Evolutionary conservation across 805 yeast genomes (phyloP), one percentile per base, ranked within the genome.

Genomic region (Wickerhamomyces queroliae): DNA sequence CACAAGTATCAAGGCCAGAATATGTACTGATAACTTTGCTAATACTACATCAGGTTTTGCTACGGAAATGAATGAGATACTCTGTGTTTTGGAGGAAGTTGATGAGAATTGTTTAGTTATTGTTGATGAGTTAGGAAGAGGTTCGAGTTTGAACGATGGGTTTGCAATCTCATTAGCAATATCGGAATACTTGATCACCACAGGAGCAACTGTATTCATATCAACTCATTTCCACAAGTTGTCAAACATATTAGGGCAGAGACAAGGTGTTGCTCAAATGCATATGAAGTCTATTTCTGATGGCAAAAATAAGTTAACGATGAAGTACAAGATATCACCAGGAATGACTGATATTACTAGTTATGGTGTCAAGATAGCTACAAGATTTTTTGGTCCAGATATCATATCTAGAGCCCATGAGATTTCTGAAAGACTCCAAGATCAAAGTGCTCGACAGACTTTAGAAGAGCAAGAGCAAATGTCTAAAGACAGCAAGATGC

Each of bases 121-220:
- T 2, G 54, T 77, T 25, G 83, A 78, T 49, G 83, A 77, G 41
- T 52, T 77, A 22, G 82, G 82, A 1, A 58, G 81, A 33, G 79
- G 80, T 24, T 56, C 78, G 2, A 65, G 72, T 29, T 53, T 63
- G 8, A 64, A 64, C 9, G 81, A 78, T 49, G 81, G 82, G 0
- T 68, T 75, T 37, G 63, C 80, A 2, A 64, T 78, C 2, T 69
- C 76, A 2, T 55, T 67, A 20, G 71, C 75, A 7, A 63, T 67
- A 2, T 52, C 65, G 19, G 74, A 73, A 42, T 55, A 56, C 35
- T 44, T 72, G 11, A 44, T 64, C 0, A 38, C 40, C 2, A 45
- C 51, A 1, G 46, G 46, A 5, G 53, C 64, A 18, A 54, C 59
- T 0, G 64, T 67, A 1, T 64, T 69, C 41, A 42, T 69, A 12